Evolutionary conservation across 768 basidiomycete genomes (phyloP).

Genomic region (Mycena venus): DNA sequence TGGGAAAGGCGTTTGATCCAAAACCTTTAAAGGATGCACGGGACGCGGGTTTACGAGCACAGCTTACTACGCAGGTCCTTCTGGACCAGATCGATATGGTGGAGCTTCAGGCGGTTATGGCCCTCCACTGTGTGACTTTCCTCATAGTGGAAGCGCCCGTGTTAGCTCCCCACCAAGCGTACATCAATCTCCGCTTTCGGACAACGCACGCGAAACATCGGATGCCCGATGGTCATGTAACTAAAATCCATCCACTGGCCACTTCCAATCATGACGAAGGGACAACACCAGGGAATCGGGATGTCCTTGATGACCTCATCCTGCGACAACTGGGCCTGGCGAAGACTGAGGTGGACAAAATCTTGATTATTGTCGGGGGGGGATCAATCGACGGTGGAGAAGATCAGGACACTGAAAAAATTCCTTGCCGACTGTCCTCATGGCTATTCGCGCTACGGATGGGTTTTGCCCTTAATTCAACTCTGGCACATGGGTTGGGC

Average conservation of each 20-base stretch:
- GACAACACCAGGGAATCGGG: not conserved
- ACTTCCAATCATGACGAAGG: not conserved
- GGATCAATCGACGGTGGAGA: slow-evolving; percentile 8
- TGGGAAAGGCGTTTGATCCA: slow-evolving; percentile 2
- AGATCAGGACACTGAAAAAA: not conserved
- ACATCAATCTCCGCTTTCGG: not conserved
- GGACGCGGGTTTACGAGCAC: not conserved
- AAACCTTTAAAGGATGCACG: not conserved
- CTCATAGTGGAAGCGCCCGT: not conserved
- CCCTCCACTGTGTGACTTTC: not conserved
- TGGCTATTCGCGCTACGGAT: slow-evolving; percentile 2
- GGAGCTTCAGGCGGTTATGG: not conserved
- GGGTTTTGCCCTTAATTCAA: slow-evolving; percentile 3
- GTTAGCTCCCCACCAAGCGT: not conserved
- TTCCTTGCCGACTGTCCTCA: not conserved
- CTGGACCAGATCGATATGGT: not conserved
- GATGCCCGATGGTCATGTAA: slow-evolving; percentile 4
- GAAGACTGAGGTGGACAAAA: not conserved
- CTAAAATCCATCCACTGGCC: not conserved
- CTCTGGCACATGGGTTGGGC: slow-evolving; percentile 17
- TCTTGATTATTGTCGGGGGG: slow-evolving; percentile 8
- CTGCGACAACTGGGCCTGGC: not conserved
- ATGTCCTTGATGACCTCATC: not conserved
- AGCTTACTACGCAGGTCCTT: slow-evolving; percentile 3
- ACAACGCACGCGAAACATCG: not conserved